Conservation (phyloP, 768 basidiomycete species). For the Lactarius akahatsu region DNA sequence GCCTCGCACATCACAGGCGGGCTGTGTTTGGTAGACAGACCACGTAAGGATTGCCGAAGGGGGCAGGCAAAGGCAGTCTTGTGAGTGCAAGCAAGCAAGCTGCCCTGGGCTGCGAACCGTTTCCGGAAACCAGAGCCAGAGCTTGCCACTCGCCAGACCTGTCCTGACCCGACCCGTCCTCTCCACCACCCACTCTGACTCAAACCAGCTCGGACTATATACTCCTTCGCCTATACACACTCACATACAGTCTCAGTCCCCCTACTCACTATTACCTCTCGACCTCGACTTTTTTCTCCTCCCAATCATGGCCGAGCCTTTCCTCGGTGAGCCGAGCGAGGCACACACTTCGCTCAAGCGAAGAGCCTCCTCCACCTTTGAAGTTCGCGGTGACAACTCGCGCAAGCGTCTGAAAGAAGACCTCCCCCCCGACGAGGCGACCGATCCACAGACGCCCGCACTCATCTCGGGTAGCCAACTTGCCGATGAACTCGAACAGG, state of each 20-base stretch:
- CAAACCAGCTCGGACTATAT: neutral
- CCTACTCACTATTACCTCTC: conserved; percentile 40
- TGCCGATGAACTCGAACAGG: conserved; percentile 63
- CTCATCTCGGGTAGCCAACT: conserved; percentile 39
- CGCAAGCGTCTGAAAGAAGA: conserved; percentile 29
- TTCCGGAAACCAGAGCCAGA: conserved; percentile 11
- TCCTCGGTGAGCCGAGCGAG: conserved; percentile 14
- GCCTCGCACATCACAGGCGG: conserved; percentile 10
- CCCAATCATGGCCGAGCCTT: neutral
- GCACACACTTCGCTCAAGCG: conserved; percentile 24
- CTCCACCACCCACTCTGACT: neutral
- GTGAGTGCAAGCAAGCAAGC: conserved; percentile 7
- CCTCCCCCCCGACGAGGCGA: conserved; percentile 18
- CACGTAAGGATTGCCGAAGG: conserved; percentile 13
- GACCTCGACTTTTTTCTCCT: conserved; percentile 31
- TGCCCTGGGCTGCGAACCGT: conserved; percentile 13
- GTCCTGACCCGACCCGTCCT: neutral
- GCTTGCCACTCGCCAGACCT: neutral
- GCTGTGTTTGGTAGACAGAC: neutral
- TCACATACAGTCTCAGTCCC: conserved; percentile 7
- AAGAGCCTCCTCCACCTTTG: conserved; percentile 27
- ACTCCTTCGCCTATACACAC: neutral
- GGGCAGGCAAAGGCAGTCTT: conserved; percentile 8
- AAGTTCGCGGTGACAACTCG: conserved; percentile 15
- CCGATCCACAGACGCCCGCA: conserved; percentile 19